These are phyloP conservation scores for Spiromastix sp. DNA, from an alignment of 2,329 filamentous ascomycete species.

Conservation along the genomic window DNA sequence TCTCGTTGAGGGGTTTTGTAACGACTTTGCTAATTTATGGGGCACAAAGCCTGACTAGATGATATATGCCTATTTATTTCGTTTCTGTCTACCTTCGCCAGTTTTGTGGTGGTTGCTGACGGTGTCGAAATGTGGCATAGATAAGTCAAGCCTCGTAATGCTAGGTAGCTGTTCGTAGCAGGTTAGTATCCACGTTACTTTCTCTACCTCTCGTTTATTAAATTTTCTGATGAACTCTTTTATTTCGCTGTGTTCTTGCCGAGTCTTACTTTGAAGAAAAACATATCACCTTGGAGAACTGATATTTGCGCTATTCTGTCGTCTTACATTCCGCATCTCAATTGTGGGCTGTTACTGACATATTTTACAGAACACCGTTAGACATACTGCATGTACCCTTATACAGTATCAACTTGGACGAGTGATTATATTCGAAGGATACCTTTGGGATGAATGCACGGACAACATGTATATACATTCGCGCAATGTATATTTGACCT, in stretches of 20 bases:
- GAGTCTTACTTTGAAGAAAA: conserved; percentile 50
- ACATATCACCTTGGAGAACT: conserved; percentile 58
- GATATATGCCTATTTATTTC: conserved; percentile 24
- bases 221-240: conserved; percentile 46
- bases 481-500: too few species aligned
- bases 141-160: too few species aligned
- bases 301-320: conserved; percentile 23
- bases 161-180: too few species aligned
- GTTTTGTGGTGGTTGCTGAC: too few species aligned
- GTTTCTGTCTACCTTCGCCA: too few species aligned
- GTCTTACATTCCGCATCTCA: background rate
- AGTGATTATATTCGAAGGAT: too few species aligned
- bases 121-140: too few species aligned
- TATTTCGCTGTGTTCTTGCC: conserved; percentile 57
- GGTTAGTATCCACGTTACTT: conserved; percentile 6
- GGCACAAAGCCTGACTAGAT: conserved; percentile 30
- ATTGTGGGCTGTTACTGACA: background rate
- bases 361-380: too few species aligned
- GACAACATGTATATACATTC: too few species aligned
- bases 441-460: too few species aligned
- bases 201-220: conserved; percentile 8
- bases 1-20: conserved; percentile 2
- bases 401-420: too few species aligned
- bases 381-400: too few species aligned
- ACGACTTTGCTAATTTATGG: conserved; percentile 12